phyloP scores from a whole-genome alignment of 225 moss, liverwort and hornwort genomes.

The Thuidium tamariscinum region DNA sequence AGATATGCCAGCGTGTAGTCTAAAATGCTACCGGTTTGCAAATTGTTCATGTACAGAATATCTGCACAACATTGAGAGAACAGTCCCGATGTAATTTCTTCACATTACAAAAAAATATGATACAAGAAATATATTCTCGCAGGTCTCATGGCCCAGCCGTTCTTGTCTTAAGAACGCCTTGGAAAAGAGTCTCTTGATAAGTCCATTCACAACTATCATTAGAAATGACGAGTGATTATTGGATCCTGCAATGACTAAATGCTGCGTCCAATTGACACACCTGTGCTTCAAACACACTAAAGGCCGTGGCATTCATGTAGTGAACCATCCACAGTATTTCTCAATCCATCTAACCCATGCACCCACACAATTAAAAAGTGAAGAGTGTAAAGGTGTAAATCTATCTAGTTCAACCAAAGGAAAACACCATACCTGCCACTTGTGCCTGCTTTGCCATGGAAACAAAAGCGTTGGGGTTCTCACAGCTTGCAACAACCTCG shows the following conservation, averaged over 20 bases:
- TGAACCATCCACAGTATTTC: not conserved
- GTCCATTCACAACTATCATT: not conserved
- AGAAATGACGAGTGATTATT: not conserved
- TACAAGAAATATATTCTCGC: not conserved
- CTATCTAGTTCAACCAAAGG: not conserved
- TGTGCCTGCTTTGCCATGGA: constrained; percentile 99
- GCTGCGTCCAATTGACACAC: not conserved
- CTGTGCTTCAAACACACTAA: not conserved
- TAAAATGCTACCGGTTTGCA: constrained; percentile 95
- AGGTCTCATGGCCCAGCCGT: not conserved
- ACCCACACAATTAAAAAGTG: not conserved
- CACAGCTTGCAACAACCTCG: constrained; percentile 47
- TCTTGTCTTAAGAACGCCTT: not conserved
- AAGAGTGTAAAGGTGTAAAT: not conserved
- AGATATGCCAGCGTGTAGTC: constrained; percentile 97
- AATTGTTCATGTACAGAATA: constrained; percentile 93
- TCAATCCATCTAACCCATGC: not conserved
- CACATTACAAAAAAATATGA: not conserved
- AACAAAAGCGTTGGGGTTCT: constrained; percentile 59
- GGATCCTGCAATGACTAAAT: not conserved
- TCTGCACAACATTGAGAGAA: constrained; percentile 37
- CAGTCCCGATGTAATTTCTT: not conserved
- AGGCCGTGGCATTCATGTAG: too few relatives aligned
- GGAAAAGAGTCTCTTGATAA: not conserved
- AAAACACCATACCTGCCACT: constrained; percentile 63